Evolutionary conservation across 495 filamentous ascomycete species (phyloP), one percentile per base, ranked within the genome.

Genomic region (Talaromyces stipitatus): DNA sequence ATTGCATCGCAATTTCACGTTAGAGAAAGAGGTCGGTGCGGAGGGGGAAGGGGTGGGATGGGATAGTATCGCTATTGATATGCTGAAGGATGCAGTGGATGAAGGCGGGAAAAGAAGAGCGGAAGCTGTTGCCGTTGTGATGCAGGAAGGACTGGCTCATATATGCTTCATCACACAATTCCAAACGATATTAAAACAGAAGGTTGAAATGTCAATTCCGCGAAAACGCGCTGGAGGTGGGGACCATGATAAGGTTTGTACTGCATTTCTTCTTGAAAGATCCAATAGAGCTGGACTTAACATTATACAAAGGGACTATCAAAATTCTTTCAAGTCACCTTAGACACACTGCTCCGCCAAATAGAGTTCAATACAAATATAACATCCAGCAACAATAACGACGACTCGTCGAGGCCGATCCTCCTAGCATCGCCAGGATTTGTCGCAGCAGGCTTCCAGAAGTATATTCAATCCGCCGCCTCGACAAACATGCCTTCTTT

Each of bases 61-160:
- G 94, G 95, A 97, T 67, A 89, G 86, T 66, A 87, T 98, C 3
- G 90, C 92, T 5, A 70, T 88, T 48, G 85, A 88, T 56, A 82
- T 85, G 55, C 76, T 98, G 4, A 78, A 82, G 53, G 91, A 96
- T 66, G 88, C 91, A 1, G 75, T 90, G 2, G 85, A 88, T 63
- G 82, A 86, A 60, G 79, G 86, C 27, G 86, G 89, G 30, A 83
- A 86, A 16, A 73, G 77, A 47, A 72, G 75, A 18, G 90, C 89
- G 0, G 87, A 91, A 60, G 82, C 94, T 20, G 85, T 89, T 41
- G 94, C 92, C 2, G 85, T 97, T 1, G 85, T 97, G 4, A 95
- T 97, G 90, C 89, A 96, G 58, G 92, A 97, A 62, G 94, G 92
- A 0, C 60, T 95, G 32, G 92, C 95, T 51, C 92, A 96, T 75